These are phyloP conservation scores for Setaria italica DNA, from an alignment of 202 grass and related monocot genomes.

Conservation along the genomic window DNA sequence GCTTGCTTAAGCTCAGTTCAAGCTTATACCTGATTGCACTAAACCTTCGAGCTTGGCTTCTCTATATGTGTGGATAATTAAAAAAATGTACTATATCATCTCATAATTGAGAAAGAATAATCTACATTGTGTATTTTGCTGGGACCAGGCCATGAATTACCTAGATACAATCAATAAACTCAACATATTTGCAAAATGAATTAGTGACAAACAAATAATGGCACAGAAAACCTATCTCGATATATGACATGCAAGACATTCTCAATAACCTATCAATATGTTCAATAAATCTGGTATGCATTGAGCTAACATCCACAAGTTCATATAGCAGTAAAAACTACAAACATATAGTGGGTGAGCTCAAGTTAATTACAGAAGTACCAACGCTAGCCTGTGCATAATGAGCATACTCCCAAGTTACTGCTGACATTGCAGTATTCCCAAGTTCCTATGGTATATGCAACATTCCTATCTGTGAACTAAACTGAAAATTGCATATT, in stretches of 20 bases:
- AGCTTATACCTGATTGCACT: background rate
- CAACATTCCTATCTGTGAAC: slow-evolving; percentile 11
- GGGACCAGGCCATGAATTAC: background rate
- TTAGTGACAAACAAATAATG: background rate
- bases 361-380: slow-evolving; percentile 11
- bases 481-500: slow-evolving; percentile 6
- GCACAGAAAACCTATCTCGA: slow-evolving; percentile 4
- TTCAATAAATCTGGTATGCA: slow-evolving; percentile 19
- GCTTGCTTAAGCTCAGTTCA: slow-evolving; percentile 4
- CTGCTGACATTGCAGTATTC: background rate
- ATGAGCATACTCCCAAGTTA: background rate
- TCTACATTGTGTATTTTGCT: background rate
- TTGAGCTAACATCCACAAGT: background rate
- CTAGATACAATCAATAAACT: slow-evolving; percentile 11
- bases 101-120: background rate
- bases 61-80: background rate
- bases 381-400: background rate
- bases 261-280: background rate
- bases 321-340: background rate
- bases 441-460: background rate
- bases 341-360: background rate
- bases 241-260: background rate
- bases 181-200: background rate
- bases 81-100: slow-evolving; percentile 17
- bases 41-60: background rate